phyloP scores from a whole-genome alignment of 139 green algal genomes.

The Ostreobium quekettii region DNA sequence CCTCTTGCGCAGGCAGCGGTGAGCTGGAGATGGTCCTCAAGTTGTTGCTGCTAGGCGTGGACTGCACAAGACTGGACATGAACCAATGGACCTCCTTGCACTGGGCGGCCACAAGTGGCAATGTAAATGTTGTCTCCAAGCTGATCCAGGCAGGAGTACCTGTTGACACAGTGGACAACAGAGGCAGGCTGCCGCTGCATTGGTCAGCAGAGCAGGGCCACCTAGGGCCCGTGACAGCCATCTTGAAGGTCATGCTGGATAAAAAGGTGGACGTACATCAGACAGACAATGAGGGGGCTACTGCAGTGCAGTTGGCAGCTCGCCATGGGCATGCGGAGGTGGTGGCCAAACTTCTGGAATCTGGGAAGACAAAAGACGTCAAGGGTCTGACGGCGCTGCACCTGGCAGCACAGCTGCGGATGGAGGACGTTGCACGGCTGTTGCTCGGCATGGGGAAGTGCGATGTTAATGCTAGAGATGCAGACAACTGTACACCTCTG shows the following conservation, averaged over 20 bases:
- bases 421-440: conserved; percentile 21
- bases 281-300: conserved; percentile 23
- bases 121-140: too few relatives aligned
- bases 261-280: conserved; percentile 5
- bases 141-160: too few relatives aligned
- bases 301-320: conserved; percentile 27
- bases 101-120: conserved; percentile 31
- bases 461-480: conserved; percentile 28
- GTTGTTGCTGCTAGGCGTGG: conserved; percentile 25
- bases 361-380: conserved; percentile 14
- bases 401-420: conserved; percentile 21
- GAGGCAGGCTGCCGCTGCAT: too few relatives aligned
- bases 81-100: conserved; percentile 24
- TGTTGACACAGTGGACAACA: too few relatives aligned
- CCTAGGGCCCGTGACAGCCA: conserved; percentile 14
- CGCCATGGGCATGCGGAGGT: conserved; percentile 26
- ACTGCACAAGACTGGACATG: conserved; percentile 19
- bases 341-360: conserved; percentile 29
- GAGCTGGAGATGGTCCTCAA: conserved; percentile 16
- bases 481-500: conserved; percentile 41
- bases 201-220: conserved; percentile 30
- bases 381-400: conserved; percentile 31
- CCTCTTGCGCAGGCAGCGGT: too few relatives aligned
- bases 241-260: conserved; percentile 20
- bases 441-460: conserved; percentile 20